Conservation (phyloP, 2,329 filamentous ascomycete genomes). For the Thelonectria discophora region DNA sequence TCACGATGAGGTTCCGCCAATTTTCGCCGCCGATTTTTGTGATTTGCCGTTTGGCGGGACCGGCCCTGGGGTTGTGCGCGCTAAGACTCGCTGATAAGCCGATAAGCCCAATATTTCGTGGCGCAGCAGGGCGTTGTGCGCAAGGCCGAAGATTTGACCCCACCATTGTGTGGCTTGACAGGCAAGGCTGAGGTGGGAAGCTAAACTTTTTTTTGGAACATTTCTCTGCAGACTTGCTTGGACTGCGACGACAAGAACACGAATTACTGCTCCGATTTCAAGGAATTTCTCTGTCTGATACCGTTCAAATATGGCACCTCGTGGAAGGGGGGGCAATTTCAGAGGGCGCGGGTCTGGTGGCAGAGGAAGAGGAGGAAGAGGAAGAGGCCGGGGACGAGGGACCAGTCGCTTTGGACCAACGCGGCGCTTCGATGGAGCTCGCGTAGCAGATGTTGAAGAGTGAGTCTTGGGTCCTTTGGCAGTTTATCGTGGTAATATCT, state of each 20-base stretch:
- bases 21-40: slow-evolving; percentile 55
- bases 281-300: not conserved
- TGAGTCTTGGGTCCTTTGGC: slow-evolving; percentile 34
- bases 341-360: slow-evolving; percentile 46
- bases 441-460: slow-evolving; percentile 49
- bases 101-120: slow-evolving; percentile 48
- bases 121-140: slow-evolving; percentile 32
- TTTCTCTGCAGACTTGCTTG: not conserved
- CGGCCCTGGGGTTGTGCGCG: slow-evolving; percentile 60
- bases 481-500: too few species aligned
- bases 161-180: slow-evolving; percentile 47
- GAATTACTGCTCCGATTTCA: not conserved
- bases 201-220: slow-evolving; percentile 44
- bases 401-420: slow-evolving; percentile 50
- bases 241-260: not conserved
- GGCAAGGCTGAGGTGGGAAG: slow-evolving; percentile 48
- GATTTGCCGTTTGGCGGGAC: slow-evolving; percentile 54
- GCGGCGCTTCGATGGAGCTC: slow-evolving; percentile 49
- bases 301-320: slow-evolving; percentile 47
- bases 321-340: slow-evolving; percentile 47
- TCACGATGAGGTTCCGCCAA: slow-evolving; percentile 48
- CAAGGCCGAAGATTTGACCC: slow-evolving; percentile 32
- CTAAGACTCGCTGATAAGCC: slow-evolving; percentile 56
- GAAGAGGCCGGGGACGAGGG: slow-evolving; percentile 46
- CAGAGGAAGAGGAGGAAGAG: slow-evolving; percentile 34